These are phyloP conservation scores for Pichia phayaonensis DNA, from an alignment of 805 yeast species.

Conservation along the genomic window DNA sequence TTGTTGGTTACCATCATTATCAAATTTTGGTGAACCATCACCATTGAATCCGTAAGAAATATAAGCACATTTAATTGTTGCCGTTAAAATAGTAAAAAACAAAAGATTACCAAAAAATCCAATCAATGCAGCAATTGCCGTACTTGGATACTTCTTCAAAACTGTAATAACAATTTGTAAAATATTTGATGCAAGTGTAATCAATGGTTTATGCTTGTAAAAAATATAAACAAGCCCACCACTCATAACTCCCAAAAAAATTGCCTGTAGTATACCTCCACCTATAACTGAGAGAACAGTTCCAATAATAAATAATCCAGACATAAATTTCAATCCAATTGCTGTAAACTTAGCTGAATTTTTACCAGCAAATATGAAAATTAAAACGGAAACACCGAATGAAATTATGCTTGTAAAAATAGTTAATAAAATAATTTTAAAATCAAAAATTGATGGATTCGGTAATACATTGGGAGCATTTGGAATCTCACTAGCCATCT, in stretches of 20 bases:
- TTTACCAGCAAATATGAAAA: constrained; percentile 54
- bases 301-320: constrained; percentile 42
- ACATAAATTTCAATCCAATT: constrained; percentile 59
- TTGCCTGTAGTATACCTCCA: background rate
- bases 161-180: constrained; percentile 55
- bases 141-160: constrained; percentile 62
- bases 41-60: constrained; percentile 13
- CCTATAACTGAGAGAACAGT: background rate
- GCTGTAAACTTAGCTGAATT: constrained; percentile 63
- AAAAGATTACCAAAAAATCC: constrained; percentile 22
- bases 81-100: constrained; percentile 3
- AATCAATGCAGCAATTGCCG: constrained; percentile 37
- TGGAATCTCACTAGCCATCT: constrained; percentile 5
- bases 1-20: constrained; percentile 12
- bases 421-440: constrained; percentile 43
- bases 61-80: constrained; percentile 8
- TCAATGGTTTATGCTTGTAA: constrained; percentile 23
- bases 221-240: constrained; percentile 57
- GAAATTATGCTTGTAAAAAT: constrained; percentile 57
- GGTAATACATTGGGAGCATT: background rate
- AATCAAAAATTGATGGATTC: background rate
- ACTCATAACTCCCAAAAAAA: background rate
- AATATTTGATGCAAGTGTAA: constrained; percentile 24
- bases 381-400: constrained; percentile 46
- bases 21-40: constrained; percentile 9